Evolutionary conservation across 2,329 filamentous ascomycete genomes (phyloP).

Genomic region (Colletotrichum spinosum): DNA sequence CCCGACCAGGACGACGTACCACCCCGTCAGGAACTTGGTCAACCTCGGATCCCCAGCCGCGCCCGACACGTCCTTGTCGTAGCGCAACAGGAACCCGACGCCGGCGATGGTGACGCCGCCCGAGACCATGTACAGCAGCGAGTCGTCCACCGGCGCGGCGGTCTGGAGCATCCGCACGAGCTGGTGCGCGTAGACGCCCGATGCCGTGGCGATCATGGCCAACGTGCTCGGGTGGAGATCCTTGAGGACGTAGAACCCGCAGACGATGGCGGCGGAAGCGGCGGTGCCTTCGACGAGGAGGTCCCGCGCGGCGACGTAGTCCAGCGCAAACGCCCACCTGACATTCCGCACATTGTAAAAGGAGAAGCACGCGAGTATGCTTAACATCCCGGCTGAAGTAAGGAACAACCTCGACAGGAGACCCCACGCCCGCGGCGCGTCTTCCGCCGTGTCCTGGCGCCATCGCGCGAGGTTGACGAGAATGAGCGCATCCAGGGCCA

Average conservation of each 20-base stretch:
- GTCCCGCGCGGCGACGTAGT: conserved; percentile 43
- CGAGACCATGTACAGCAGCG: conserved; percentile 19
- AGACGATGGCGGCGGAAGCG: conserved; percentile 42
- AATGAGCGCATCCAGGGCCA: conserved; percentile 47
- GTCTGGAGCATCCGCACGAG: conserved; percentile 27
- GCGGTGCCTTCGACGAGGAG: conserved; percentile 45
- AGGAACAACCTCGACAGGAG: conserved; percentile 41
- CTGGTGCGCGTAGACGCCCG: conserved; percentile 42
- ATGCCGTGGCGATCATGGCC: conserved; percentile 41
- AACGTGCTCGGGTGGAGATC: conserved; percentile 44
- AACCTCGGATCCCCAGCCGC: conserved; percentile 15
- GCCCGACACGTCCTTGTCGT: conserved; percentile 27
- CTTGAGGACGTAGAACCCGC: conserved; percentile 43
- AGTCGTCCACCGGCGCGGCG: conserved; percentile 17
- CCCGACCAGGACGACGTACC: conserved; percentile 32
- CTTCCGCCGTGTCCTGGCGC: conserved; percentile 41
- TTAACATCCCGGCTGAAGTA: conserved; percentile 40
- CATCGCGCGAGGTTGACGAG: conserved; percentile 43
- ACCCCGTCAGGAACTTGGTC: conserved; percentile 26
- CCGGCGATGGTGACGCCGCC: conserved; percentile 23
- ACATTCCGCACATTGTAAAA: conserved; percentile 43
- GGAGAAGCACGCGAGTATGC: conserved; percentile 44
- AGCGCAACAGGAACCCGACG: conserved; percentile 37
- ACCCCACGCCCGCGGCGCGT: conserved; percentile 40
- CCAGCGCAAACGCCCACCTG: conserved; percentile 46